phyloP scores from a whole-genome alignment of 148 eudicot species.

The Chenopodium quinoa region DNA sequence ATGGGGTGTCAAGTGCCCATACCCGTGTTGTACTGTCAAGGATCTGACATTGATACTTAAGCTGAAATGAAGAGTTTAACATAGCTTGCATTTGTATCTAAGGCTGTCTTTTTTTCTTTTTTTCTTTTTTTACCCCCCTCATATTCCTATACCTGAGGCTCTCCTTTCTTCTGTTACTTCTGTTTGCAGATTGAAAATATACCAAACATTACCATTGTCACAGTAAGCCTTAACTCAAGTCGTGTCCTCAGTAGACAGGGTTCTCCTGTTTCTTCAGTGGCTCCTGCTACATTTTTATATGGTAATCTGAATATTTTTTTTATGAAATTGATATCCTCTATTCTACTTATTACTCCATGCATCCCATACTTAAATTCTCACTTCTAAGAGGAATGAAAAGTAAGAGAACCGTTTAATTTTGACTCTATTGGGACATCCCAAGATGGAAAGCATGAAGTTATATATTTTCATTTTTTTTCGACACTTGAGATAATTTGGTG shows the following conservation, averaged over 20 bases:
- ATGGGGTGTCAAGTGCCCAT: not conserved
- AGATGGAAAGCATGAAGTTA: not conserved
- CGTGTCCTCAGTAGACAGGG: slow-evolving; percentile 68
- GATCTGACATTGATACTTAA: not conserved
- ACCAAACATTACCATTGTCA: slow-evolving; percentile 49
- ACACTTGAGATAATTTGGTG: not conserved
- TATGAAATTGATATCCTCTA: not conserved
- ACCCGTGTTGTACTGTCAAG: not conserved
- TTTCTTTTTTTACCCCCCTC: too few species aligned
- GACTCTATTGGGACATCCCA: not conserved
- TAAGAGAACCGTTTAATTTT: too few species aligned
- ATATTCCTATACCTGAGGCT: too few species aligned
- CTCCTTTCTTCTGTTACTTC: not conserved
- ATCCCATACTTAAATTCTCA: not conserved
- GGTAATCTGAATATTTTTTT: slow-evolving; percentile 38
- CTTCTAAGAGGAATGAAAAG: not conserved
- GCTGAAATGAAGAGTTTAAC: not conserved
- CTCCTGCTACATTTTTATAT: slow-evolving; percentile 82
- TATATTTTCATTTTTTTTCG: too few species aligned
- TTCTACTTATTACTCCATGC: not conserved
- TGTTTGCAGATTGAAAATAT: slow-evolving; percentile 54
- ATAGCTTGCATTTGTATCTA: not conserved
- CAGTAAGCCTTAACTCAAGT: slow-evolving; percentile 58
- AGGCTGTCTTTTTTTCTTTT: too few species aligned
- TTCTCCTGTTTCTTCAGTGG: slow-evolving; percentile 65